Evolutionary conservation across 2,329 filamentous ascomycete species (phyloP).

Genomic region (Emergomyces africanus): DNA sequence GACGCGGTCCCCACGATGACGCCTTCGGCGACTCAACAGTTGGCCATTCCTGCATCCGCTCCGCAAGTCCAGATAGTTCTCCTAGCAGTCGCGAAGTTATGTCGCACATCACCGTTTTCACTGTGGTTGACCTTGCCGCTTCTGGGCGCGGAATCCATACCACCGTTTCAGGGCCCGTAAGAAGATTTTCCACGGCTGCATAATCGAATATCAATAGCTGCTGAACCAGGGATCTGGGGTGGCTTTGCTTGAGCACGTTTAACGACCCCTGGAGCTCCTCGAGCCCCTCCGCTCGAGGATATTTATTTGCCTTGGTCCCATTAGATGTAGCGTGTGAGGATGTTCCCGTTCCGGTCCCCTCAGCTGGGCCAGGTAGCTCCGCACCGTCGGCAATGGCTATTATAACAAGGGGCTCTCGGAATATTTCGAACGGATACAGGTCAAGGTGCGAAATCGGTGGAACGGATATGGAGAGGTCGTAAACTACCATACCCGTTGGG

Average conservation of each 20-base stretch:
- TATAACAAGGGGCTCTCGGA: slow-evolving; percentile 69
- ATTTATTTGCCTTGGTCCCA: slow-evolving; percentile 14
- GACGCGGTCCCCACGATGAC: slow-evolving; percentile 36
- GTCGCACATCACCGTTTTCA: slow-evolving; percentile 70
- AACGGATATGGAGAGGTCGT: slow-evolving; percentile 70
- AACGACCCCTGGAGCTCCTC: slow-evolving; percentile 47
- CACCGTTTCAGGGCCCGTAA: slow-evolving; percentile 49
- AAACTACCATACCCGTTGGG: slow-evolving; percentile 73
- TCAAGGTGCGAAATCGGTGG: slow-evolving; percentile 68
- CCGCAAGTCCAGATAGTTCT: slow-evolving; percentile 62
- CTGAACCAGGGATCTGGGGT: slow-evolving; percentile 64
- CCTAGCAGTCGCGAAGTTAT: slow-evolving; percentile 61
- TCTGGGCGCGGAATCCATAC: slow-evolving; percentile 56
- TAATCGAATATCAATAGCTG: slow-evolving; percentile 73
- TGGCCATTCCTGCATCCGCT: slow-evolving; percentile 57
- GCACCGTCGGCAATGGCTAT: slow-evolving; percentile 73
- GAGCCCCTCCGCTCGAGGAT: slow-evolving; percentile 26
- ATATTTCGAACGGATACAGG: slow-evolving; percentile 79
- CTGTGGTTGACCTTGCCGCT: slow-evolving; percentile 61
- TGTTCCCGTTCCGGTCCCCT: slow-evolving; percentile 6
- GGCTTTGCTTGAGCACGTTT: slow-evolving; percentile 56
- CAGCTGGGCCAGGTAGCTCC: slow-evolving; percentile 45
- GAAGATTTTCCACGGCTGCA: slow-evolving; percentile 41
- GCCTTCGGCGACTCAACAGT: slow-evolving; percentile 63
- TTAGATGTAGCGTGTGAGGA: background rate